A percentile compares a stretch with the other conserved stretches of the same genome.
These are phyloP conservation scores for Metarhizium sp. DNA, from an alignment of 2,329 filamentous ascomycete genomes.

Conservation along the genomic window DNA sequence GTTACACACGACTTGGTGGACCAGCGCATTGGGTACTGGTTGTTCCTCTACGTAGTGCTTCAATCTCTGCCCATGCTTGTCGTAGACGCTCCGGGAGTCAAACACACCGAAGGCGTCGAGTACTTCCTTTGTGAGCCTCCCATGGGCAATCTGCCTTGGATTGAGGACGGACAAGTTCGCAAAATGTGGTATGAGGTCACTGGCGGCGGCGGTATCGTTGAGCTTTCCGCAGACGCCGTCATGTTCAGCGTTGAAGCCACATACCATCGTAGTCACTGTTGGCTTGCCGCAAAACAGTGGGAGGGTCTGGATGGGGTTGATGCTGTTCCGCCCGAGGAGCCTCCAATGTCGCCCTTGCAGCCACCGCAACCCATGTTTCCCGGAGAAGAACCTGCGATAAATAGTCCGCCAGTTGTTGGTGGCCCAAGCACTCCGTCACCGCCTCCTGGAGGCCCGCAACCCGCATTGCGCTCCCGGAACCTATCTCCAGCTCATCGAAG, in stretches of 20 bases:
- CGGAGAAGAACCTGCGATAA: conserved; percentile 17
- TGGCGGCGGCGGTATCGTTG: conserved; percentile 48
- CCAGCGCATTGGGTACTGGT: conserved; percentile 67
- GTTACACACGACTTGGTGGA: conserved; percentile 59
- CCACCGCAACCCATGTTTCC: conserved; percentile 28
- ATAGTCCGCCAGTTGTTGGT: conserved; percentile 9
- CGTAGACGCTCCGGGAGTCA: conserved; percentile 62
- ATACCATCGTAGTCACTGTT: conserved; percentile 49
- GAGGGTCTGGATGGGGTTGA: conserved; percentile 25
- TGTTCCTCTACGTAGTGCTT: conserved; percentile 71
- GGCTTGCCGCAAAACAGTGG: conserved; percentile 44
- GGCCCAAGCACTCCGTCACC: conserved; percentile 18
- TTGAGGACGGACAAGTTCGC: conserved; percentile 52
- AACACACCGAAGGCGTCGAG: conserved; percentile 62
- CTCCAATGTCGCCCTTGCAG: conserved; percentile 27
- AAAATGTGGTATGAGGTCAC: conserved; percentile 69
- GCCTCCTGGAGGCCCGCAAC: conserved; percentile 14
- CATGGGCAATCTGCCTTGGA: conserved; percentile 64
- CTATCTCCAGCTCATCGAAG: conserved; percentile 26
- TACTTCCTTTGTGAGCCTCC: conserved; percentile 75
- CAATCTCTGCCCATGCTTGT: conserved; percentile 72
- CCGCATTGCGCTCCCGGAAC: conserved; percentile 26
- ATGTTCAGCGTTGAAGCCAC: conserved; percentile 53
- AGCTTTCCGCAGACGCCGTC: conserved; percentile 50
- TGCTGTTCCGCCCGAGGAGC: conserved; percentile 18